These are phyloP conservation scores for Chlamydomonas incerta DNA, from an alignment of 139 green algal species.

Conservation along the genomic window DNA sequence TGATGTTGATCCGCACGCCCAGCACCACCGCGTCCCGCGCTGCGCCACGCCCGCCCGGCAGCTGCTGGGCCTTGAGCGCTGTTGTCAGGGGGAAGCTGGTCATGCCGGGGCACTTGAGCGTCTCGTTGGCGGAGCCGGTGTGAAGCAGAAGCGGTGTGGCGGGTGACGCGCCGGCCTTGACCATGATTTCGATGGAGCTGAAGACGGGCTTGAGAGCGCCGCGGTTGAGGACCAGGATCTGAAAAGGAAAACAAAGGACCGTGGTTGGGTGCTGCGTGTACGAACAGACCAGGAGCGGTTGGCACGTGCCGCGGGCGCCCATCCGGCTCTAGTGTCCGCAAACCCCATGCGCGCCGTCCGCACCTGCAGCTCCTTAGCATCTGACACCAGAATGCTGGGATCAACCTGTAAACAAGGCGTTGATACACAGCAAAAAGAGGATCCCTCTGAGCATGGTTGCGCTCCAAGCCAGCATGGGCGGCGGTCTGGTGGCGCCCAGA, in stretches of 20 bases:
- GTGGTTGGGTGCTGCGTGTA: too few relatives aligned
- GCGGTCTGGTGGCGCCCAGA: too few relatives aligned
- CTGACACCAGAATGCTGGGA: background rate
- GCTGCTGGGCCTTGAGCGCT: background rate
- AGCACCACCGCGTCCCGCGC: background rate
- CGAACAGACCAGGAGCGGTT: background rate
- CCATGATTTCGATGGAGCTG: background rate
- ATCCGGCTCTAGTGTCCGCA: background rate
- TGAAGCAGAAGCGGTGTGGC: background rate
- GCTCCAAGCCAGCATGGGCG: too few relatives aligned
- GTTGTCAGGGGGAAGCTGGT: background rate
- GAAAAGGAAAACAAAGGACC: too few relatives aligned
- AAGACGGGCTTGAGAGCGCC: background rate
- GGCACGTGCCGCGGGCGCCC: background rate
- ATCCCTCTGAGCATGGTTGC: too few relatives aligned
- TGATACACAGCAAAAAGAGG: too few relatives aligned
- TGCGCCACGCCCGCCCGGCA: background rate
- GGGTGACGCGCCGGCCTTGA: background rate
- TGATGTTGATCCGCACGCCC: background rate
- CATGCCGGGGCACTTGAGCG: background rate
- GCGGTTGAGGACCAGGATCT: background rate
- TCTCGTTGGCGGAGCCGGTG: background rate
- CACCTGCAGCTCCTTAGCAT: background rate
- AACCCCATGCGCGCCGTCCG: background rate
- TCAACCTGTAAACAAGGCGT: too few relatives aligned